Percentiles rank a stretch among this genome's conserved stretches.
Evolutionary conservation across 768 basidiomycete species (phyloP).

Genomic region (Mycena galericulata): DNA sequence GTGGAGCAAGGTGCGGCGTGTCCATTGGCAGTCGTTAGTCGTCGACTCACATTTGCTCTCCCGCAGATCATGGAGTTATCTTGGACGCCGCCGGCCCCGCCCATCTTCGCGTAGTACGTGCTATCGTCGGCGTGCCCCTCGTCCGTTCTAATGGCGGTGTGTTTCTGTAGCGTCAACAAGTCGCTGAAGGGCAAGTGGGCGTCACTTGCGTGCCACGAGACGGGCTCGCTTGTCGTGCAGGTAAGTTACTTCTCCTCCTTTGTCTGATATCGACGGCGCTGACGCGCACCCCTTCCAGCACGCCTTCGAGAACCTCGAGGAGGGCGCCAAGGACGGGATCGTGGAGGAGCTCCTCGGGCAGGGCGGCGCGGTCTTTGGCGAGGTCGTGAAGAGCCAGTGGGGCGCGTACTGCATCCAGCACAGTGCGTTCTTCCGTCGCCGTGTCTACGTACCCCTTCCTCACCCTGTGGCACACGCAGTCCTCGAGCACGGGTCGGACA

Average conservation of each 20-base stretch:
- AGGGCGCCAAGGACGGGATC: constrained; percentile 86
- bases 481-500: constrained; percentile 85
- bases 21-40: constrained; percentile 3
- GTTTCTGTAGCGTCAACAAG: constrained; percentile 76
- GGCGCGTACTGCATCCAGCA: constrained; percentile 90
- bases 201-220: constrained; percentile 89
- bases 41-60: constrained; percentile 23
- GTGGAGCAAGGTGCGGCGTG: constrained; percentile 80
- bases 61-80: constrained; percentile 88
- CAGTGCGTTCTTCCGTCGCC: constrained; percentile 60
- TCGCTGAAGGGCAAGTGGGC: constrained; percentile 92
- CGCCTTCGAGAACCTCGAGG: constrained; percentile 88
- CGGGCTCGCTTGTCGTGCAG: constrained; percentile 90
- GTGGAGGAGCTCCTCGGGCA: constrained; percentile 86
- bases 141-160: not conserved
- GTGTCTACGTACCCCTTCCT: not conserved
- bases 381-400: constrained; percentile 90
- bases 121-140: constrained; percentile 18
- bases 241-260: constrained; percentile 49
- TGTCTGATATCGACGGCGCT: not conserved
- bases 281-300: constrained; percentile 57
- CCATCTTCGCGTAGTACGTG: constrained; percentile 87
- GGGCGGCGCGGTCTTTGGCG: constrained; percentile 72
- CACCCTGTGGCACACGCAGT: constrained; percentile 64
- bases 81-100: constrained; percentile 89